A percentile compares a stretch with the other conserved stretches of the same genome.
Conservation (phyloP, 2,329 filamentous ascomycete species). For the Lasiodiplodia citricola region DNA sequence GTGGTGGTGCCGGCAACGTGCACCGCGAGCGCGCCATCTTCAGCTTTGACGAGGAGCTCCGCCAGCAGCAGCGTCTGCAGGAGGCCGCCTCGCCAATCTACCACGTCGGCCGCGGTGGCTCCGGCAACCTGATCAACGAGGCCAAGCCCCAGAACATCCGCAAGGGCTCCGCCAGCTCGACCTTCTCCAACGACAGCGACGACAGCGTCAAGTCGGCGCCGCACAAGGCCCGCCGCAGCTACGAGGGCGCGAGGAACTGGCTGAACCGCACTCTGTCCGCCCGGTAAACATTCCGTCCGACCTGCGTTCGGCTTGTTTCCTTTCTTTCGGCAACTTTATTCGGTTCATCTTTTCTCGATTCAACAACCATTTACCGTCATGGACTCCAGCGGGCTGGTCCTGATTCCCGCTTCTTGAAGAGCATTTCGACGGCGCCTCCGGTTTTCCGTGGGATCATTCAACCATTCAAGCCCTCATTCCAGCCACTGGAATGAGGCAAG, state of each 20-base stretch:
- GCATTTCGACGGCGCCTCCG: constrained; percentile 17
- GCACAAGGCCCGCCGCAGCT: constrained; percentile 37
- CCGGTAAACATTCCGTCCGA: background rate
- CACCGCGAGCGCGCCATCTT: constrained; percentile 65
- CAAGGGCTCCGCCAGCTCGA: constrained; percentile 39
- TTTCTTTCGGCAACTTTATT: constrained; percentile 19
- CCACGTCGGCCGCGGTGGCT: constrained; percentile 67
- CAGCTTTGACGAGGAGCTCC: constrained; percentile 71
- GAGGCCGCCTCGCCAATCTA: constrained; percentile 64
- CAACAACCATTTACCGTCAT: constrained; percentile 12
- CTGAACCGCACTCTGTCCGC: constrained; percentile 31
- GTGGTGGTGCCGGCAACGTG: constrained; percentile 71
- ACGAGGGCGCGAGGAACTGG: constrained; percentile 45
- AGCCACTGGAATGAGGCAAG: background rate
- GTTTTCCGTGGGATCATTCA: constrained; percentile 11
- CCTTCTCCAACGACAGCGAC: constrained; percentile 31
- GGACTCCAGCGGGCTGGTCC: constrained; percentile 24
- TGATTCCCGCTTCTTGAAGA: constrained; percentile 23
- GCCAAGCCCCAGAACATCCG: constrained; percentile 38
- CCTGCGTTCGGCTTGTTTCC: background rate
- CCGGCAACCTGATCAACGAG: constrained; percentile 59
- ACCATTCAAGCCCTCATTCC: constrained; percentile 1
- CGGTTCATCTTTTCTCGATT: background rate
- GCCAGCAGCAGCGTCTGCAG: constrained; percentile 61
- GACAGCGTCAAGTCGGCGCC: constrained; percentile 30